Evolutionary conservation across 495 filamentous ascomycete genomes (phyloP), one percentile per base, ranked within the genome.

Genomic region (Hyaloscypha finlandica): DNA sequence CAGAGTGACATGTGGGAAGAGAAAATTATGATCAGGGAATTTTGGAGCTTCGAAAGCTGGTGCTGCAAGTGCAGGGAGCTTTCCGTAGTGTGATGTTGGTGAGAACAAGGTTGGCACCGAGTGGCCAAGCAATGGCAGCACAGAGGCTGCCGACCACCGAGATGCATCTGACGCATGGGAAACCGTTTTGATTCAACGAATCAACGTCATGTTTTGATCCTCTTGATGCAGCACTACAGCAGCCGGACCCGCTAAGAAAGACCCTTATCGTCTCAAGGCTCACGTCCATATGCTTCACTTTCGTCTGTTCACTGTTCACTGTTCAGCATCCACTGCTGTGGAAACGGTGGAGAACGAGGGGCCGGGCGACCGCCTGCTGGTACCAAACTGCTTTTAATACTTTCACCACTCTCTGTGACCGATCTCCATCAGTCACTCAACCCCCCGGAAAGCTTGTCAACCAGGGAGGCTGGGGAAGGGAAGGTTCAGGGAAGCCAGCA

Each of bases 11-110:
- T 25, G 25, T 25, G 25, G 25, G 25, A 25, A 6, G 1, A 37
- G 1, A 3, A 37, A 12, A 0, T n/a, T 53, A 6, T n/a, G 51
- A 53, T 53, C 51, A 53, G 22, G 53, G 42, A 35, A 63, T 63
- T 52, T 53, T 14, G 45, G 29, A 63, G 60, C 42, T 63, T 53
- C 60, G 8, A 51, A 53, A 52, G 42, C 22, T 53, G 48, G 29
- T 63, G 25, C 60, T 63, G 60, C 60, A 63, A 31, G 22, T 29
- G 42, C 60, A 63, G 60, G 60, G 57, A 42, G 19, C 11, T 48
- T 48, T 19, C 42, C 42, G 42, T 48, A 48, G 42, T 48, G 42
- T 19, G 42, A 48, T 48, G 42, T 19, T 48, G 16, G 42, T 1
- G 42, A 19, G 11, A 48, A 19, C 42, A 16, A 4, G 9, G 11